A percentile compares a stretch with the other conserved stretches of the same genome.
These are phyloP conservation scores for Tulasnella calospora DNA, from an alignment of 768 basidiomycete species.

Conservation along the genomic window DNA sequence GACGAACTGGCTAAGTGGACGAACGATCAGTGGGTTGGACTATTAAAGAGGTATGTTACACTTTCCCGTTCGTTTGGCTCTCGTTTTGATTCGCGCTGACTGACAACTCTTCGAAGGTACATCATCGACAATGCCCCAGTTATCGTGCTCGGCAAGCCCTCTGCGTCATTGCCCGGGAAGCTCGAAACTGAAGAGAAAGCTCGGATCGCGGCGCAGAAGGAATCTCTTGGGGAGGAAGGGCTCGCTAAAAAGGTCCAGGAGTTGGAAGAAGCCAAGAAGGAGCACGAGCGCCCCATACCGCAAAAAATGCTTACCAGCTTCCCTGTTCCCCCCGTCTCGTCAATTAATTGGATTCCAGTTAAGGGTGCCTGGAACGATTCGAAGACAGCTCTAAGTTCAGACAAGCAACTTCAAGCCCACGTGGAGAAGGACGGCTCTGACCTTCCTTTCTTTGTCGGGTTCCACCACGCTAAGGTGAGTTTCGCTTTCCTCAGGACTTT, in stretches of 20 bases:
- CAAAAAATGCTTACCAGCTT: constrained; percentile 73
- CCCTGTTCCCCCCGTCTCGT: constrained; percentile 85
- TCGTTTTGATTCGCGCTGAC: not conserved
- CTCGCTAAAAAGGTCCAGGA: constrained; percentile 61
- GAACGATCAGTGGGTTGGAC: constrained; percentile 64
- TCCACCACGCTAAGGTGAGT: constrained; percentile 82
- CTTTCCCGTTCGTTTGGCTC: not conserved
- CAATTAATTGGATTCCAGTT: constrained; percentile 87
- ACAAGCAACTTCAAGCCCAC: constrained; percentile 50
- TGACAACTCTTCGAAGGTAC: constrained; percentile 51
- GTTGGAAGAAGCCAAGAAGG: constrained; percentile 77
- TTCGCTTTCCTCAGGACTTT: not conserved
- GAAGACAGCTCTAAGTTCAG: constrained; percentile 30
- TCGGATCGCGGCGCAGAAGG: constrained; percentile 64
- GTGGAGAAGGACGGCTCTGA: constrained; percentile 61
- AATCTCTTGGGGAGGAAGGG: constrained; percentile 71
- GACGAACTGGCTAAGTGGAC: constrained; percentile 64
- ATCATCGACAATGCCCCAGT: constrained; percentile 67
- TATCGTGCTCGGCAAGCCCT: constrained; percentile 83
- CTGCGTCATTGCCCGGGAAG: constrained; percentile 71
- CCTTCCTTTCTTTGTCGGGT: constrained; percentile 86
- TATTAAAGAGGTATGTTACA: constrained; percentile 62
- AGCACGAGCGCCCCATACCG: constrained; percentile 81
- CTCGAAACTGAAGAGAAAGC: constrained; percentile 77
- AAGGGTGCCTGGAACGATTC: constrained; percentile 61